Evolutionary conservation across 164 flowering plant genomes (phyloP).

Genomic region (Magnolia kwangsiensis): DNA sequence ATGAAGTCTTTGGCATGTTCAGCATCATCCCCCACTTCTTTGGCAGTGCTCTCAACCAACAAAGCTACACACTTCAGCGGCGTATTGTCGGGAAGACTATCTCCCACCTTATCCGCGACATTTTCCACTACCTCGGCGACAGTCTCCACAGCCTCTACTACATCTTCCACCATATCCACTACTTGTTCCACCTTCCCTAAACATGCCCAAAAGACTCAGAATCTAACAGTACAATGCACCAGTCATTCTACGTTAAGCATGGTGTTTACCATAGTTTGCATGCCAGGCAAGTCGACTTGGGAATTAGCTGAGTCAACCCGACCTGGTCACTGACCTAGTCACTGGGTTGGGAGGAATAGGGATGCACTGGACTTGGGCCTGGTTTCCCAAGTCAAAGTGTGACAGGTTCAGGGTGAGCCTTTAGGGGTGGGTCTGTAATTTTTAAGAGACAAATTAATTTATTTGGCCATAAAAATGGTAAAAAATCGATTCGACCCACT

Average conservation of each 20-base stretch:
- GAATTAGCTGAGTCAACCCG: no score
- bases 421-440: no score
- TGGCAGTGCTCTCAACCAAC: slow-evolving; percentile 23
- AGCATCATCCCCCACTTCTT: slow-evolving; percentile 27
- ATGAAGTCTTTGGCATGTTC: slow-evolving; percentile 24
- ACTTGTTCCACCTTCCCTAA: slow-evolving; percentile 10
- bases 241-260: no score
- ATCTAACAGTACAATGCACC: neutral
- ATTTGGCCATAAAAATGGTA: neutral
- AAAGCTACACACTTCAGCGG: slow-evolving; percentile 25
- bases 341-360: no score
- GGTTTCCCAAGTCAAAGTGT: no score
- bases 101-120: slow-evolving; percentile 22
- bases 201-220: neutral
- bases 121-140: slow-evolving; percentile 30
- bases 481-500: neutral
- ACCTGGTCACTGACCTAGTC: no score
- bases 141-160: slow-evolving; percentile 28
- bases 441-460: no score
- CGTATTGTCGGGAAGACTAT: slow-evolving; percentile 26
- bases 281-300: no score
- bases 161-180: slow-evolving; percentile 24
- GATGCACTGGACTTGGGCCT: no score
- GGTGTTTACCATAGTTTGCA: no score
- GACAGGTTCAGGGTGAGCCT: no score